Base-by-base conservation (phyloP, 441 rosid genomes). In the Gossypium gossypioides region DNA sequence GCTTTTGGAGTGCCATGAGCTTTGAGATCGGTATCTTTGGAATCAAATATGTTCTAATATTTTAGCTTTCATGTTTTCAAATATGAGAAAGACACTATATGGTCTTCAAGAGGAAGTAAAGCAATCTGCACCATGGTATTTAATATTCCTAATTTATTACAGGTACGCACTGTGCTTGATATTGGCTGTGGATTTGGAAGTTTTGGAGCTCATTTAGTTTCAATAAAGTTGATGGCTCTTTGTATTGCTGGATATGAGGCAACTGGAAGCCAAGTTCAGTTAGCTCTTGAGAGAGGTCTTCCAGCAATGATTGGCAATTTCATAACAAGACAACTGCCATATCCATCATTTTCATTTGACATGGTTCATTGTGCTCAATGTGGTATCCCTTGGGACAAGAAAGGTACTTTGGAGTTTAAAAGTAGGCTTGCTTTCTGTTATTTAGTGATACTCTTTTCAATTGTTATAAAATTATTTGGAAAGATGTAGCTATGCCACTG, bases 361-460 rank as follows among this genome's bases (percentile, higher is more conserved):
- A 89, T 94, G 97, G 85, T 94, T 82, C 99, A 94, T 82, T 94
- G 99, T 81, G 93, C 99, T 76, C 97, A 92, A 34, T 94, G 99
- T 21, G 92, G 96, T 70, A 88, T 85, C 64, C 58, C 79, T 81
- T 94, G 97, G 97, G 91, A 92, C 74, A 81, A 88, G 71, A 92
- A 88, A 90, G 98, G 98, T 94, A 82, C 24, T 66, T 40, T 34
- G 59, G 40, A 71, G 32, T 46, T 69, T 57, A 25, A 19, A 51
- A 62, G n/a, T 63, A 48, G 44, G 65, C 3, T 40, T 22, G 46
- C 25, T 34, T 61, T 34, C 21, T 66, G 15, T 48, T 66, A 46
- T n/a, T 66, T 48, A n/a, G n/a, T 13, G 13, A 24, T 6, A 13
- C 19, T 46, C 13, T 15, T 60, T 4, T 29, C 18, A 19, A 40